A percentile compares a stretch with the other conserved stretches of the same genome.
phyloP scores from a whole-genome alignment of 2,329 filamentous ascomycete species.

The Pseudogymnoascus sp. region DNA sequence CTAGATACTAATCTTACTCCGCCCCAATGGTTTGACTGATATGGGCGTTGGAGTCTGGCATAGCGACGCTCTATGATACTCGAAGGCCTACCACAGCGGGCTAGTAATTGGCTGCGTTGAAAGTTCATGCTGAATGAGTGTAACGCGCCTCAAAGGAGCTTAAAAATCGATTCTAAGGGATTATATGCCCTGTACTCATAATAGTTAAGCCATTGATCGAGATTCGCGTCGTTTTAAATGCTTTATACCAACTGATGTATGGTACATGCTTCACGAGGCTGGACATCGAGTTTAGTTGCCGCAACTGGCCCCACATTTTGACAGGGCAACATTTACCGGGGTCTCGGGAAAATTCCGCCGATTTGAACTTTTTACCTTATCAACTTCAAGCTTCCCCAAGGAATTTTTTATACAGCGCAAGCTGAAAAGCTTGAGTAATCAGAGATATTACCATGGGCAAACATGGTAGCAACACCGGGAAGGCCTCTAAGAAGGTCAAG shows the following conservation, averaged over 20 bases:
- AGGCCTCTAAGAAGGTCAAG: slow-evolving; percentile 21
- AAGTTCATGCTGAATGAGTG: not conserved
- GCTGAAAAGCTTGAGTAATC: slow-evolving; percentile 5
- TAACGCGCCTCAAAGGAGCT: not conserved
- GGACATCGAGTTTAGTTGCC: slow-evolving; percentile 5
- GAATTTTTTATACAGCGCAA: slow-evolving; percentile 6
- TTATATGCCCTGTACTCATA: slow-evolving; percentile 1
- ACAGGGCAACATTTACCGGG: slow-evolving; percentile 10
- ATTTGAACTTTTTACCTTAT: slow-evolving; percentile 12
- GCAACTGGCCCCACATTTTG: slow-evolving; percentile 1
- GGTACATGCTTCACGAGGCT: not conserved
- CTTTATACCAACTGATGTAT: not conserved
- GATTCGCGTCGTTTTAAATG: not conserved
- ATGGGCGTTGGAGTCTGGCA: not conserved
- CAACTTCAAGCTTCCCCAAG: slow-evolving; percentile 10
- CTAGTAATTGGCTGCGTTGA: not conserved
- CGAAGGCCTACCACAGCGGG: not conserved
- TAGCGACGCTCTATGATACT: not conserved
- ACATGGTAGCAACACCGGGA: slow-evolving; percentile 27
- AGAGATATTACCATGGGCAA: slow-evolving; percentile 17
- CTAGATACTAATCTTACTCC: not conserved
- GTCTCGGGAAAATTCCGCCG: slow-evolving; percentile 15
- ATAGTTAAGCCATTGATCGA: not conserved
- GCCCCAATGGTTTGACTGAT: not conserved
- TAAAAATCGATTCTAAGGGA: not conserved